These are phyloP conservation scores for Ramaria rubella DNA, from an alignment of 768 basidiomycete species.

Conservation along the genomic window DNA sequence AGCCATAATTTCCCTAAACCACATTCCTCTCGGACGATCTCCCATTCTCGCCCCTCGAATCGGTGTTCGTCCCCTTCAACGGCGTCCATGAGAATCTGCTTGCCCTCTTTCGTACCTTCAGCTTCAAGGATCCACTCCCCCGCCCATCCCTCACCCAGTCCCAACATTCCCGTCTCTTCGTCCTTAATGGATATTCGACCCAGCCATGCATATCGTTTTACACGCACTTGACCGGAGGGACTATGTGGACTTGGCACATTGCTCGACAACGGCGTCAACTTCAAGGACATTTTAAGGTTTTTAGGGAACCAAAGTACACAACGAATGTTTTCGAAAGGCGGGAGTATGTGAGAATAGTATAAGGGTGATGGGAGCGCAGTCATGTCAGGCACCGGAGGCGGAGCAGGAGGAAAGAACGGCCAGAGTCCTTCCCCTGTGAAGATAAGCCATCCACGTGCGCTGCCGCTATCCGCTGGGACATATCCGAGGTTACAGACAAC, in stretches of 20 bases:
- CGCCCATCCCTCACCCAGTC: conserved; percentile 60
- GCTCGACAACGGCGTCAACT: not conserved
- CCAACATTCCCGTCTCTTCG: conserved; percentile 27
- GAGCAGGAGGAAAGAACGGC: conserved; percentile 50
- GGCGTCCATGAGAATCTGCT: conserved; percentile 8
- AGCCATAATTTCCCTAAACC: conserved; percentile 17
- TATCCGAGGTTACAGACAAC: conserved; percentile 78
- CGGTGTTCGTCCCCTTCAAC: conserved; percentile 5
- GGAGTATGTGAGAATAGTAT: conserved; percentile 67
- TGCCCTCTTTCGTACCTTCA: conserved; percentile 51
- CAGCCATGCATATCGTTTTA: conserved; percentile 61
- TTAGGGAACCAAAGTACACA: not conserved
- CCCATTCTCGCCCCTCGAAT: conserved; percentile 13
- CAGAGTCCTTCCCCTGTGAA: conserved; percentile 59
- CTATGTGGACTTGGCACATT: conserved; percentile 47
- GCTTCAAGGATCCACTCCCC: conserved; percentile 79
- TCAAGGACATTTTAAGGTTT: not conserved
- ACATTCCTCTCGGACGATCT: conserved; percentile 16
- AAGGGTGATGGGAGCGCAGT: conserved; percentile 57
- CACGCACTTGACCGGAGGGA: conserved; percentile 51
- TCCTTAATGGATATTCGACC: conserved; percentile 39
- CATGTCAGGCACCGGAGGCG: conserved; percentile 48
- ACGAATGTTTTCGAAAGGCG: conserved; percentile 15
- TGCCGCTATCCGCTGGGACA: conserved; percentile 39
- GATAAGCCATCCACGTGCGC: conserved; percentile 54